These are phyloP conservation scores for Agarophyton chilense DNA, from an alignment of 23 red algal genomes.

Conservation along the genomic window DNA sequence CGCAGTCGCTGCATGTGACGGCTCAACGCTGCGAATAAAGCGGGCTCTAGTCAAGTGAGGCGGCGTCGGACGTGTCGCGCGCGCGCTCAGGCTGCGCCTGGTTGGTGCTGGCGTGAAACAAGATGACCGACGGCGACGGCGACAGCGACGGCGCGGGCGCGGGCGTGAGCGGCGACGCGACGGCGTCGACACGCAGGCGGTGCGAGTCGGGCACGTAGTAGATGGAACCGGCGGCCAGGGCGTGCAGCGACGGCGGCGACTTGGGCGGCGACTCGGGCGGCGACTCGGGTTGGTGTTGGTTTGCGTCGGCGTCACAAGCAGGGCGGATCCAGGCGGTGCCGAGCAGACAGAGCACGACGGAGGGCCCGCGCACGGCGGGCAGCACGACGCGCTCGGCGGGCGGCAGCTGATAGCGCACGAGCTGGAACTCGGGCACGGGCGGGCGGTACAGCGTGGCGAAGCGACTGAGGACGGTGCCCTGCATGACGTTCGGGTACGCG, in stretches of 20 bases:
- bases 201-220: slow-evolving; percentile 56
- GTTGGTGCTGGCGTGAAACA: slow-evolving; percentile 41
- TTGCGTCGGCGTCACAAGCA: background rate
- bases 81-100: background rate
- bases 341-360: slow-evolving; percentile 50
- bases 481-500: slow-evolving; percentile 42
- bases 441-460: slow-evolving; percentile 53
- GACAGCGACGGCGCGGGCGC: background rate
- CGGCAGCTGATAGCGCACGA: slow-evolving; percentile 33
- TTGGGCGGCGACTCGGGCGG: no score
- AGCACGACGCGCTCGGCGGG: background rate
- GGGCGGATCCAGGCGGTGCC: slow-evolving; percentile 42
- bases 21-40: slow-evolving; percentile 27
- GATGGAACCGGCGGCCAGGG: slow-evolving; percentile 42
- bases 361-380: slow-evolving; percentile 1
- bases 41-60: no score
- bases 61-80: background rate
- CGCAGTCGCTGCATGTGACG: slow-evolving; percentile 54
- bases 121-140: slow-evolving; percentile 40
- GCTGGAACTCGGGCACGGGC: slow-evolving; percentile 79
- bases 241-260: background rate
- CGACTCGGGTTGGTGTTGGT: background rate
- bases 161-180: background rate
- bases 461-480: slow-evolving; percentile 25
- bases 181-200: slow-evolving; percentile 13